Percentiles rank a stretch among this genome's conserved stretches.
These are phyloP conservation scores for Phtheirospermum japonicum DNA, from an alignment of 257 asterid species.

Conservation along the genomic window DNA sequence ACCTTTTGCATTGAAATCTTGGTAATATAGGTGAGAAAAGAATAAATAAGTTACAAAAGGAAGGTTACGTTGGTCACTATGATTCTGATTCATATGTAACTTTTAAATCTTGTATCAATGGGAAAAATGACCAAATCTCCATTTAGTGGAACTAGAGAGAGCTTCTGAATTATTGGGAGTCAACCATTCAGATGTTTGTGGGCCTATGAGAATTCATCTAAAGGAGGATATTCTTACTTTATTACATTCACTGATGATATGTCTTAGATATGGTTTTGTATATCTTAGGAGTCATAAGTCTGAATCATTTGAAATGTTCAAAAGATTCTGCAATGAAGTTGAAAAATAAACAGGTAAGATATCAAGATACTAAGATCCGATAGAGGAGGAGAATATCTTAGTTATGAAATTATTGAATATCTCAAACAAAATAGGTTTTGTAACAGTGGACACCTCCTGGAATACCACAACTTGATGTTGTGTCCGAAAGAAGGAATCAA, in stretches of 20 bases:
- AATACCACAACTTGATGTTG: neutral
- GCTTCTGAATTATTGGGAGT: conserved; percentile 1
- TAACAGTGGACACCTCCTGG: conserved; percentile 2
- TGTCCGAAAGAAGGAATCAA: too few relatives aligned
- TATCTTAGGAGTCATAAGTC: neutral
- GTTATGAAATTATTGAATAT: neutral
- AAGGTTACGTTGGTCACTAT: neutral
- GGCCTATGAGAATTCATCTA: neutral
- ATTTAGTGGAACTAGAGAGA: neutral
- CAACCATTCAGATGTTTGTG: neutral
- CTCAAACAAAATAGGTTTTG: conserved; percentile 2
- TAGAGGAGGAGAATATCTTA: too few relatives aligned
- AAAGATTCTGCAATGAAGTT: neutral
- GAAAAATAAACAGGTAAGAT: neutral
- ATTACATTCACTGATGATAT: conserved; percentile 1
- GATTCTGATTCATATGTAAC: neutral
- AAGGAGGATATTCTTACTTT: neutral
- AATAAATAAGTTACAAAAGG: neutral
- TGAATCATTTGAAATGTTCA: conserved; percentile 5
- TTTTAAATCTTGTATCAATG: conserved; percentile 5
- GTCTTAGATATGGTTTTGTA: neutral
- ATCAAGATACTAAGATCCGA: neutral
- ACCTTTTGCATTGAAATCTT: conserved; percentile 3
- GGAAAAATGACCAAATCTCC: conserved; percentile 10
- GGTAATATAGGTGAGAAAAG: conserved; percentile 16